These are phyloP conservation scores for Arthrobotrys entomopaga DNA, from an alignment of 2,329 filamentous ascomycete species.

Conservation along the genomic window DNA sequence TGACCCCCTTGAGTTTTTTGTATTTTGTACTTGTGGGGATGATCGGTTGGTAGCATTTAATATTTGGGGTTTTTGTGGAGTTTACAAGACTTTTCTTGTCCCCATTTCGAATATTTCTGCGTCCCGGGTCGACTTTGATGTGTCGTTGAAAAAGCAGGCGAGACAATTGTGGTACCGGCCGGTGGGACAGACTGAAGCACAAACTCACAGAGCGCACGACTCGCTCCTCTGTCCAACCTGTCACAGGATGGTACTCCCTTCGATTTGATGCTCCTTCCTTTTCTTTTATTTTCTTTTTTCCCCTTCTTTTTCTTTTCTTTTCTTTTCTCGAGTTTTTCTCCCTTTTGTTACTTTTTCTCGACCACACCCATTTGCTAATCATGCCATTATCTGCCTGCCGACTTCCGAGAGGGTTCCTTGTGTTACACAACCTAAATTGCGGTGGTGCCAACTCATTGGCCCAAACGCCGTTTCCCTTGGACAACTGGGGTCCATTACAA, in stretches of 20 bases:
- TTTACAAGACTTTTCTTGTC: neutral
- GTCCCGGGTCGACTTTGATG: neutral
- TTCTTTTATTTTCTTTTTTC: conserved; percentile 35
- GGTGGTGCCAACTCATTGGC: conserved; percentile 51
- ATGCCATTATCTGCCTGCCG: conserved; percentile 50
- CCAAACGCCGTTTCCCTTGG: conserved; percentile 27
- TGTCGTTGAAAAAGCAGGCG: conserved; percentile 39
- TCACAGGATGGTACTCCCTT: conserved; percentile 2
- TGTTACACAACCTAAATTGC: conserved; percentile 54
- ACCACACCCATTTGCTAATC: conserved; percentile 24
- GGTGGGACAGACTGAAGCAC: conserved; percentile 4
- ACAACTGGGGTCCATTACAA: conserved; percentile 23
- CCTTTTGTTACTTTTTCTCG: conserved; percentile 16
- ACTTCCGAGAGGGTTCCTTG: conserved; percentile 54
- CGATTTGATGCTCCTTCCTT: conserved; percentile 12
- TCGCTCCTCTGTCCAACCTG: conserved; percentile 43
- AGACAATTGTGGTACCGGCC: conserved; percentile 40
- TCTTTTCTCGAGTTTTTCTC: conserved; percentile 15
- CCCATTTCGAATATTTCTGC: neutral
- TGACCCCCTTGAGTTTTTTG: conserved; percentile 37
- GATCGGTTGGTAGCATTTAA: neutral
- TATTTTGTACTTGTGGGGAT: conserved; percentile 10
- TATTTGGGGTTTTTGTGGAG: neutral
- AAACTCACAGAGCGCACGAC: conserved; percentile 30
- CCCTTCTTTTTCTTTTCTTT: conserved; percentile 30